Conservation (phyloP, 768 basidiomycete species). For the Lyophyllum semitale region DNA sequence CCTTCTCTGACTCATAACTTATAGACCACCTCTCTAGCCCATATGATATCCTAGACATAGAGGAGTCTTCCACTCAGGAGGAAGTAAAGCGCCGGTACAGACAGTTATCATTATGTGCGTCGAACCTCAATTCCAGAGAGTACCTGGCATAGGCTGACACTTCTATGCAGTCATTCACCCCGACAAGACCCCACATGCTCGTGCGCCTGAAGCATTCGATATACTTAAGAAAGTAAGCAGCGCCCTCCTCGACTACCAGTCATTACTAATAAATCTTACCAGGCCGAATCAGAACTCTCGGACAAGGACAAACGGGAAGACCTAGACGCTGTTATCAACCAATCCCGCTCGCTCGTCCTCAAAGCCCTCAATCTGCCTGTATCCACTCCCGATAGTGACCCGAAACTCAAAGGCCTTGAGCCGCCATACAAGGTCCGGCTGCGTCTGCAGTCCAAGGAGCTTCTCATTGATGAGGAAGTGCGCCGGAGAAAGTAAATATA, state of each 20-base stretch:
- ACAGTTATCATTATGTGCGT: slow-evolving; percentile 82
- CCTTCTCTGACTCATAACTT: slow-evolving; percentile 1
- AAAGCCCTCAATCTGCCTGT: slow-evolving; percentile 63
- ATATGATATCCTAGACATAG: slow-evolving; percentile 90
- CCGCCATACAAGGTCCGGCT: slow-evolving; percentile 73
- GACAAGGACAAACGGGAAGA: slow-evolving; percentile 81
- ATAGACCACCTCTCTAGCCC: slow-evolving; percentile 53
- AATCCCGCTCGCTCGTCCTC: slow-evolving; percentile 72
- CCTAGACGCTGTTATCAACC: slow-evolving; percentile 75
- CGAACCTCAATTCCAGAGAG: neutral
- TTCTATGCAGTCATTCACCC: slow-evolving; percentile 85
- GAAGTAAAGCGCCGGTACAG: slow-evolving; percentile 90
- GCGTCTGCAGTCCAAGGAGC: slow-evolving; percentile 73
- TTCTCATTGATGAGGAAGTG: slow-evolving; percentile 90
- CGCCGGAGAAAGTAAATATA: slow-evolving; percentile 73
- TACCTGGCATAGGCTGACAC: slow-evolving; percentile 2
- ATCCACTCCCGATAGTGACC: slow-evolving; percentile 60
- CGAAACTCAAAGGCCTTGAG: slow-evolving; percentile 51
- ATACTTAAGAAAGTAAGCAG: slow-evolving; percentile 79
- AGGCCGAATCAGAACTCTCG: slow-evolving; percentile 86
- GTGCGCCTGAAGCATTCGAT: slow-evolving; percentile 92
- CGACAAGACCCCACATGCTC: slow-evolving; percentile 89
- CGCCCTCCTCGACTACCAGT: neutral
- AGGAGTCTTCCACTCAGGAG: slow-evolving; percentile 65
- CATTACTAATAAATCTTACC: neutral